Evolutionary conservation across 129 eudicot genomes (phyloP).

Genomic region (Scalesia atractyloides): DNA sequence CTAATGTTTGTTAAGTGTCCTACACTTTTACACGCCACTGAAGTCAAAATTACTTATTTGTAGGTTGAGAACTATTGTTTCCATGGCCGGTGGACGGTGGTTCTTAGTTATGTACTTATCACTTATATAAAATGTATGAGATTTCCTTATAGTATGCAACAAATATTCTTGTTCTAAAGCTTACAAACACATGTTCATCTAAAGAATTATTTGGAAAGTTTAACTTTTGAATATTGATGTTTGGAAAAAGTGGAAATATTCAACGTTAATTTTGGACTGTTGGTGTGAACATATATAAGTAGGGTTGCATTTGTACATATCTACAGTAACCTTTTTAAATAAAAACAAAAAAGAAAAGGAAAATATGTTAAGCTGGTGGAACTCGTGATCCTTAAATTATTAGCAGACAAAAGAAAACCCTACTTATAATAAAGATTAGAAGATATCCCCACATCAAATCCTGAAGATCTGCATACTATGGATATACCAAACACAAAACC

Average conservation of each 20-base stretch:
- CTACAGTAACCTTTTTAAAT: slow-evolving; percentile 19
- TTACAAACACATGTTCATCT: background rate
- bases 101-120: too few species aligned
- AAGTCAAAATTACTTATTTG: too few species aligned
- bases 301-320: slow-evolving; percentile 31
- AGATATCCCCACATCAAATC: slow-evolving; percentile 39
- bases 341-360: background rate
- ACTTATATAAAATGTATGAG: too few species aligned
- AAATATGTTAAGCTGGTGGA: slow-evolving; percentile 30
- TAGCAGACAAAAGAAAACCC: slow-evolving; percentile 30
- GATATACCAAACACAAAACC: slow-evolving; percentile 28
- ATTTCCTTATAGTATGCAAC: background rate
- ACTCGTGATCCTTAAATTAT: slow-evolving; percentile 33
- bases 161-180: background rate
- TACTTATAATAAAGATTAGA: slow-evolving; percentile 24
- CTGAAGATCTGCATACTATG: slow-evolving; percentile 30
- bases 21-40: too few species aligned
- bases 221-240: background rate
- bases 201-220: background rate
- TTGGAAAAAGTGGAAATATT: slow-evolving; percentile 9
- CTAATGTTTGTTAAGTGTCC: too few species aligned
- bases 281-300: slow-evolving; percentile 24
- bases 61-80: background rate
- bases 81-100: background rate
- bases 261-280: slow-evolving; percentile 11